Base-by-base conservation (phyloP, 352 stramenopile genomes). In the Globisporangium spiculum region DNA sequence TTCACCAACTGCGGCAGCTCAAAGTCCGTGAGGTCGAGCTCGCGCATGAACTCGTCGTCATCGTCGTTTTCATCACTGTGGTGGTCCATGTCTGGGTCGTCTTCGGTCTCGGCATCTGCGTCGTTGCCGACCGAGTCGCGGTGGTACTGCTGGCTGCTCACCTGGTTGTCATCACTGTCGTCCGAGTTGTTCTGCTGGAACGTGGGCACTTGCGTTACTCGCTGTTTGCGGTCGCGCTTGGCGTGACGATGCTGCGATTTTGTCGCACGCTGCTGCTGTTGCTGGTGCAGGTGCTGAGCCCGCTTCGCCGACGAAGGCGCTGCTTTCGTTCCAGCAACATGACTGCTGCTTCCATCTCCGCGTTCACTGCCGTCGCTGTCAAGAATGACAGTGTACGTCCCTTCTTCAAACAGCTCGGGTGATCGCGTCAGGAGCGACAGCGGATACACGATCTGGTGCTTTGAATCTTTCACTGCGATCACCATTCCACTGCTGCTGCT, bases 1-100 rank as follows among this genome's bases (percentile, higher is more conserved):
- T 93, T 82, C n/a, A 94, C 86, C 3, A 96, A 74, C 70, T 90
- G 83, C 53, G 84, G 83, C 46, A 96, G 62, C 71, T 92, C 86
- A 75, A 94, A 96, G 71, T 96, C 86, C 50, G 85, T 84, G 0
- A 96, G 75, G 38, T 95, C 87, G 18, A 94, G 73, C 44, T 89
- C 83, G 16, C 79, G 67, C 34, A 86, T 64, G 20, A 84, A 69
- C 36, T 86, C 66, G 7, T 83, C 79, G 1, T 80, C 75, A 0
- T 82, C 72, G 7, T 66, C 60, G 0, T 76, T 66, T 0, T 74
- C 62, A 2, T 66, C 56, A 5, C 71, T 34, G 1, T 63, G 55
- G 1, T 74, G 67, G 3, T 77, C 12, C 56, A 62, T 50, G 26
- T 77, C 62, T 22, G 71, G 50, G 3, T 77, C 60, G 3, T 67